Evolutionary conservation across 495 filamentous ascomycete genomes (phyloP).

Genomic region (Xylaria acuta): DNA sequence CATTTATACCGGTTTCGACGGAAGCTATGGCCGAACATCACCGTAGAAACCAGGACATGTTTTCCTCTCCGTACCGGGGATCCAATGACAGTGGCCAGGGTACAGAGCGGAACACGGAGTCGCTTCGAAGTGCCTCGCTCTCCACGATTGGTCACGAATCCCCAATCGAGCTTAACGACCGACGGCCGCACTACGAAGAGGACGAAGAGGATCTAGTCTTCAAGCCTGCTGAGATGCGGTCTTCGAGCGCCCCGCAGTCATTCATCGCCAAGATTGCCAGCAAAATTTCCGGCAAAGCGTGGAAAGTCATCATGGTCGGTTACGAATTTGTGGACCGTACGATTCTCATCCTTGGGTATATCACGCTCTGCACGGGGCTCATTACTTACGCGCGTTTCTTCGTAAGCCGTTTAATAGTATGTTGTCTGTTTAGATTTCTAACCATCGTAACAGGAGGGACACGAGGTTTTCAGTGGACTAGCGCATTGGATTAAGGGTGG

Average conservation of each 20-base stretch:
- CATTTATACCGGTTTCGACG: slow-evolving; percentile 73
- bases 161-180: slow-evolving; percentile 58
- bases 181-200: slow-evolving; percentile 55
- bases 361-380: slow-evolving; percentile 66
- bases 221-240: slow-evolving; percentile 41
- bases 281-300: slow-evolving; percentile 50
- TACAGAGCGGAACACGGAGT: slow-evolving; percentile 74
- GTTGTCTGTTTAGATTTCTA: slow-evolving; percentile 22
- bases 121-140: slow-evolving; percentile 67
- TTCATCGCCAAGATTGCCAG: slow-evolving; percentile 40
- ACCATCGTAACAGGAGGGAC: slow-evolving; percentile 52
- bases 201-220: slow-evolving; percentile 49
- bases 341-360: slow-evolving; percentile 58
- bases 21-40: slow-evolving; percentile 70
- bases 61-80: slow-evolving; percentile 64
- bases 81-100: slow-evolving; percentile 91
- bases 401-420: slow-evolving; percentile 54
- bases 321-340: slow-evolving; percentile 55
- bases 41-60: slow-evolving; percentile 41
- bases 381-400: slow-evolving; percentile 62
- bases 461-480: slow-evolving; percentile 78
- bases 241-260: slow-evolving; percentile 39
- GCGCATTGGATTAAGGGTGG: slow-evolving; percentile 96
- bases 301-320: slow-evolving; percentile 49
- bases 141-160: slow-evolving; percentile 61